Percentiles rank a stretch among this genome's conserved stretches.
Evolutionary conservation across 306 rosid genomes (phyloP).

Genomic region (Bauhinia variegata): DNA sequence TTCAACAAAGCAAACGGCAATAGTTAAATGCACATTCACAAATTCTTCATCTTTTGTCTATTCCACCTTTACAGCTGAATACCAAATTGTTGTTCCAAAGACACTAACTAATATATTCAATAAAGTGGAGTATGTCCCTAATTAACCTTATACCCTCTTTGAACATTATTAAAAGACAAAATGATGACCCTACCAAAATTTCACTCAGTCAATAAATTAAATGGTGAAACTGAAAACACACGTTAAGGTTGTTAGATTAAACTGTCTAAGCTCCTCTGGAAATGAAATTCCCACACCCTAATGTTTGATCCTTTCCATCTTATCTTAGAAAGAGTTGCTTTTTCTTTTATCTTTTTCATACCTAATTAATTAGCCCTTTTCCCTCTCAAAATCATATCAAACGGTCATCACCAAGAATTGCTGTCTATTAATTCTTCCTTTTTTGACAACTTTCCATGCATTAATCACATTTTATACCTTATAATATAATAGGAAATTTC

Average conservation of each 20-base stretch:
- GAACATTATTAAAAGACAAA: constrained; percentile 19
- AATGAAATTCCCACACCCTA: constrained; percentile 7
- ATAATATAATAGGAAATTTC: not conserved
- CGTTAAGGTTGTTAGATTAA: constrained; percentile 13
- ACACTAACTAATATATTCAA: too few relatives aligned
- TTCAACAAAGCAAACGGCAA: too few relatives aligned
- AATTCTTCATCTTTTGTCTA: not conserved
- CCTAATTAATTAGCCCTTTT: constrained; percentile 8
- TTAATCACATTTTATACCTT: constrained; percentile 29
- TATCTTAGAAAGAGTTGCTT: constrained; percentile 29
- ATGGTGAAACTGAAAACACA: constrained; percentile 26
- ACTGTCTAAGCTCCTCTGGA: constrained; percentile 14
- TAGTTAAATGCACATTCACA: not conserved
- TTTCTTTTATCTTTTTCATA: constrained; percentile 16
- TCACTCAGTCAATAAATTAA: too few relatives aligned
- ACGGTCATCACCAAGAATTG: constrained; percentile 26
- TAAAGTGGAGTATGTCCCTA: too few relatives aligned
- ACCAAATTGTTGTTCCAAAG: too few relatives aligned
- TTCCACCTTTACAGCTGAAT: too few relatives aligned
- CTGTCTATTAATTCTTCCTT: constrained; percentile 18
- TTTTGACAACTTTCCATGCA: constrained; percentile 38
- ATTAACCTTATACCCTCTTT: too few relatives aligned
- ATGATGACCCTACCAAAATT: constrained; percentile 43
- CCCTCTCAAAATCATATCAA: constrained; percentile 31
- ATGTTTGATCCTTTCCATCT: constrained; percentile 32